These are phyloP conservation scores for Yarrowia keelungensis DNA, from an alignment of 805 yeast genomes.

Conservation along the genomic window DNA sequence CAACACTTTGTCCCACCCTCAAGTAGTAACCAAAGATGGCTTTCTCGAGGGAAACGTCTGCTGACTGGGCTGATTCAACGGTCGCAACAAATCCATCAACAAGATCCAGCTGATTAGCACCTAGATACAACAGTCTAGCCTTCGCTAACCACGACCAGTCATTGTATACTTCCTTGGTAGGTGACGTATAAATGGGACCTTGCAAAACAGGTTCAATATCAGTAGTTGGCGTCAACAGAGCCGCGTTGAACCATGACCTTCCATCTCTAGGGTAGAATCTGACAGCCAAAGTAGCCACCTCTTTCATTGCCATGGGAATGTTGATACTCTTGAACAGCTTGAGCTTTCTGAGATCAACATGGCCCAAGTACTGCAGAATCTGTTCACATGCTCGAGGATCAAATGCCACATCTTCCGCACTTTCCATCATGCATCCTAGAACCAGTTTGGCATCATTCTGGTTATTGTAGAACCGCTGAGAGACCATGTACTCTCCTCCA, in stretches of 20 bases:
- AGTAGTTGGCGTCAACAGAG: not conserved
- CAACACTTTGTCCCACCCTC: slow-evolving; percentile 7
- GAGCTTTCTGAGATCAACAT: slow-evolving; percentile 22
- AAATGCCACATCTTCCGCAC: slow-evolving; percentile 12
- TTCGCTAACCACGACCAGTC: slow-evolving; percentile 21
- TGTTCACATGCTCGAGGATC: slow-evolving; percentile 8
- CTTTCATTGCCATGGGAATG: slow-evolving; percentile 7
- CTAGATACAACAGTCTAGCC: slow-evolving; percentile 8
- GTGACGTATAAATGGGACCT: not conserved
- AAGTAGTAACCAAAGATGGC: slow-evolving; percentile 26
- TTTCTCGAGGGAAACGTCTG: not conserved
- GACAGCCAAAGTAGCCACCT: slow-evolving; percentile 15
- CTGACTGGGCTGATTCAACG: slow-evolving; percentile 12
- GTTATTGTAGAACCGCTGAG: slow-evolving; percentile 32
- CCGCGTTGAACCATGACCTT: slow-evolving; percentile 25
- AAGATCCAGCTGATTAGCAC: not conserved
- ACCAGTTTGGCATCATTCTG: slow-evolving; percentile 25
- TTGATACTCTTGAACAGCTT: slow-evolving; percentile 26
- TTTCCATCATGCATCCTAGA: slow-evolving; percentile 26
- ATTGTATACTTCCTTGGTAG: not conserved
- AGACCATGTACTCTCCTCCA: slow-evolving; percentile 22
- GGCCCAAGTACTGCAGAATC: slow-evolving; percentile 25
- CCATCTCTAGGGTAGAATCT: slow-evolving; percentile 25
- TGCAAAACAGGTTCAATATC: slow-evolving; percentile 13
- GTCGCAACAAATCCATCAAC: not conserved